Conservation (phyloP, 257 asterid genomes). For the Asclepias syriaca region DNA sequence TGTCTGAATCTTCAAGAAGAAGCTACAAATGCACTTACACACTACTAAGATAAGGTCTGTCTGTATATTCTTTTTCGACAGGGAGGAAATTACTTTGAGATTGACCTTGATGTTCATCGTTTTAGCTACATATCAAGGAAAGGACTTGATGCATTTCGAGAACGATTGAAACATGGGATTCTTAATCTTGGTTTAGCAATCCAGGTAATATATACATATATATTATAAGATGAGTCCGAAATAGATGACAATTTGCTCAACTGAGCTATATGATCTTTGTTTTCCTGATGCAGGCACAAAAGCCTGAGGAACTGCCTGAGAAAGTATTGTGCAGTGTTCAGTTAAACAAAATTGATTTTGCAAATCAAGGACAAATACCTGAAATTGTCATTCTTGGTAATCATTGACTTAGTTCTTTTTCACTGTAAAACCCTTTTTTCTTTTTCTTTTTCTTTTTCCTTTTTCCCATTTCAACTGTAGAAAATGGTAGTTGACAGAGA, state of each 20-base stretch:
- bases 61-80: slow-evolving; percentile 22
- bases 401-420: background rate
- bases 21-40: background rate
- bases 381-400: slow-evolving; percentile 29
- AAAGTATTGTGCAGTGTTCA: slow-evolving; percentile 70
- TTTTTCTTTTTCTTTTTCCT: no score
- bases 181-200: slow-evolving; percentile 84
- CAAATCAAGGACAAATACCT: slow-evolving; percentile 59
- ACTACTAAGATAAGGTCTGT: background rate
- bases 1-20: background rate
- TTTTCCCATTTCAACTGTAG: background rate
- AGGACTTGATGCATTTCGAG: slow-evolving; percentile 71
- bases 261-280: background rate
- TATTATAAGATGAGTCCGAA: background rate
- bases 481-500: background rate
- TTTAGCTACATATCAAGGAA: slow-evolving; percentile 87
- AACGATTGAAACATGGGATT: slow-evolving; percentile 65
- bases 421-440: background rate
- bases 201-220: slow-evolving; percentile 43
- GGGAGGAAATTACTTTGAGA: slow-evolving; percentile 81
- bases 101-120: slow-evolving; percentile 90
- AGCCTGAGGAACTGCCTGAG: slow-evolving; percentile 77
- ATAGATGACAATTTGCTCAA: background rate
- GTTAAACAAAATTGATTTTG: slow-evolving; percentile 64
- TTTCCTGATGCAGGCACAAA: slow-evolving; percentile 58